phyloP scores from a whole-genome alignment of 1,139 yeast genomes.

The Lodderomyces orthopsilosis region DNA sequence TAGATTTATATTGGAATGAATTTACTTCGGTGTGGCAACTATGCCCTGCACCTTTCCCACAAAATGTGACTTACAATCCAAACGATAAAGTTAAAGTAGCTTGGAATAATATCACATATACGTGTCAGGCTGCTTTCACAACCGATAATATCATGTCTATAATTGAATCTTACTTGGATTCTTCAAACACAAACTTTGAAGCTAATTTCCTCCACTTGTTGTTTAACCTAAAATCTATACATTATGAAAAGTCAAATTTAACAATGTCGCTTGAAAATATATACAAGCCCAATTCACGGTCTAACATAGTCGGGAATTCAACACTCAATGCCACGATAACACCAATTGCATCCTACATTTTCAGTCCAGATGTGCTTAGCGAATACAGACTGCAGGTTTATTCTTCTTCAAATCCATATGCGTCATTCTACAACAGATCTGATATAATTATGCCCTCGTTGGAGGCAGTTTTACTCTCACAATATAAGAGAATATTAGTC shows the following conservation, averaged over 20 bases:
- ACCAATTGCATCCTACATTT: slow-evolving; percentile 21
- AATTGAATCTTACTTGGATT: slow-evolving; percentile 36
- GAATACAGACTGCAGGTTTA: slow-evolving; percentile 7
- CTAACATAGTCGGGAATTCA: slow-evolving; percentile 24
- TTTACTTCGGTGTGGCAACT: slow-evolving; percentile 55
- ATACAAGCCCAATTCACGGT: slow-evolving; percentile 9
- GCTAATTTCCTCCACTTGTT: slow-evolving; percentile 55
- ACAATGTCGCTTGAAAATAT: slow-evolving; percentile 10
- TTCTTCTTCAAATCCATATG: background rate
- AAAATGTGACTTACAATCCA: slow-evolving; percentile 23
- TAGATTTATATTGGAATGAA: slow-evolving; percentile 71
- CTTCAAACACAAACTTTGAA: slow-evolving; percentile 55
- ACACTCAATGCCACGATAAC: slow-evolving; percentile 26
- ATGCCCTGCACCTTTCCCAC: slow-evolving; percentile 56
- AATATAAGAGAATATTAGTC: slow-evolving; percentile 40
- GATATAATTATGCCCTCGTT: slow-evolving; percentile 36
- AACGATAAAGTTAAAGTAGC: slow-evolving; percentile 14
- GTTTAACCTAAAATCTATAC: slow-evolving; percentile 40
- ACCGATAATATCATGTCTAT: slow-evolving; percentile 34
- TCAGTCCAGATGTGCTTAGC: slow-evolving; percentile 26
- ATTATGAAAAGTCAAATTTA: slow-evolving; percentile 10
- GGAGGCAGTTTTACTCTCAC: slow-evolving; percentile 39
- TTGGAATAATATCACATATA: slow-evolving; percentile 30
- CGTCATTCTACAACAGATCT: slow-evolving; percentile 22
- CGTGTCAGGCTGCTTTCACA: slow-evolving; percentile 46